phyloP scores from a whole-genome alignment of 805 yeast species.

The Yamadazyma laniorum region DNA sequence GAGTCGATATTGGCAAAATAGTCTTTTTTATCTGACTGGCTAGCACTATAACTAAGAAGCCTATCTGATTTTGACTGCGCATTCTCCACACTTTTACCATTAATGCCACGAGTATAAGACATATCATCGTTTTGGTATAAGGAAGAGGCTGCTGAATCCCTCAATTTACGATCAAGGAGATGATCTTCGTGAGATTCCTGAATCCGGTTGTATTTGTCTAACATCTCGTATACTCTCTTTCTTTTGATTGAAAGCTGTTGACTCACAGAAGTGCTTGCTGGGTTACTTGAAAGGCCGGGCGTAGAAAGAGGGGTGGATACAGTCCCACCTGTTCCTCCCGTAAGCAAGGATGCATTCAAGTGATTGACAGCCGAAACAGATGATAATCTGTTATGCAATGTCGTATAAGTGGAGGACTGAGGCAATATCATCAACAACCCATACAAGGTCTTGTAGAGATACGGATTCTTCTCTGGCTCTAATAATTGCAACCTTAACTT shows the following conservation, averaged over 20 bases:
- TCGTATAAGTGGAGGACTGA: constrained; percentile 86
- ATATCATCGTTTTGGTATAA: constrained; percentile 10
- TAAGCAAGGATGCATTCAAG: constrained; percentile 15
- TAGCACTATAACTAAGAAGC: constrained; percentile 12
- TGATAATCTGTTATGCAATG: constrained; percentile 71
- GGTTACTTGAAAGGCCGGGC: constrained; percentile 9
- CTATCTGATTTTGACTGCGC: constrained; percentile 10
- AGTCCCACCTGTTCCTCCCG: constrained; percentile 13
- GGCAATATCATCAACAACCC: constrained; percentile 93
- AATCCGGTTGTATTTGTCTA: constrained; percentile 36
- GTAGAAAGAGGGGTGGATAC: constrained; percentile 20
- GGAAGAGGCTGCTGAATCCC: constrained; percentile 15
- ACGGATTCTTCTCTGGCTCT: constrained; percentile 81
- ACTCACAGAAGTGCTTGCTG: constrained; percentile 18
- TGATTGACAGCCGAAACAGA: constrained; percentile 48
- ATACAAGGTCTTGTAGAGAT: constrained; percentile 79
- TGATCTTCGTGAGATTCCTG: constrained; percentile 32
- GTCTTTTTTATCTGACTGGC: constrained; percentile 14
- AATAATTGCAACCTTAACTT: constrained; percentile 82
- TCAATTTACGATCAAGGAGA: constrained; percentile 10
- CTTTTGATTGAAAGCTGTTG: constrained; percentile 36
- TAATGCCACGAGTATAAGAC: neutral
- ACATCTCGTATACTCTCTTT: constrained; percentile 40
- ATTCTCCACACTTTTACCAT: neutral
- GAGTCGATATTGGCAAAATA: constrained; percentile 10